Conservation (phyloP, 768 basidiomycete genomes). For the Pisolithus albus region DNA sequence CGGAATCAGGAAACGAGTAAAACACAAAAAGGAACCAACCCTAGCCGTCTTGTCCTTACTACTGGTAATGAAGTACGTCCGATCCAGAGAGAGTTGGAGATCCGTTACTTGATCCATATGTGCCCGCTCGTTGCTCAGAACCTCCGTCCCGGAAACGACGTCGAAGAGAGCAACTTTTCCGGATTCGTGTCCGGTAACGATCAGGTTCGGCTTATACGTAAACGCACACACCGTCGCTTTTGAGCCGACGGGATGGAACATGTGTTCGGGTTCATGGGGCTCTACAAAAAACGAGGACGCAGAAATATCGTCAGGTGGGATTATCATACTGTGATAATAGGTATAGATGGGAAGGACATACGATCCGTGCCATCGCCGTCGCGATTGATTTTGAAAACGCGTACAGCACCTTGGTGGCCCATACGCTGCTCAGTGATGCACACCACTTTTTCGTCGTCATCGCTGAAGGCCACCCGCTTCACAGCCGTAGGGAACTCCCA, state of each 20-base stretch:
- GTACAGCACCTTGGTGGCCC: conserved; percentile 86
- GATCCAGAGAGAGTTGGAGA: conserved; percentile 82
- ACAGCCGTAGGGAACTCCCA: conserved; percentile 99
- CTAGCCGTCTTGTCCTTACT: conserved; percentile 96
- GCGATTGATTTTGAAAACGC: conserved; percentile 82
- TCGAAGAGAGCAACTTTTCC: conserved; percentile 94
- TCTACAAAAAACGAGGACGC: conserved; percentile 39
- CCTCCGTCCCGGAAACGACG: conserved; percentile 78
- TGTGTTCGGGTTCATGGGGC: conserved; percentile 60
- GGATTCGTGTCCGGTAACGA: conserved; percentile 94
- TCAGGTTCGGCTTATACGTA: conserved; percentile 64
- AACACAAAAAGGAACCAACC: conserved; percentile 38
- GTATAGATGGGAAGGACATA: conserved; percentile 33
- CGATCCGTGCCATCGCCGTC: conserved; percentile 77
- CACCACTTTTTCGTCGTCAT: conserved; percentile 75
- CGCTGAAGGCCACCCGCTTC: conserved; percentile 90
- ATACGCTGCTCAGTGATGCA: conserved; percentile 97
- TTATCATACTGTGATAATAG: background rate
- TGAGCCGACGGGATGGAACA: conserved; percentile 86
- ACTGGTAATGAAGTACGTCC: conserved; percentile 92
- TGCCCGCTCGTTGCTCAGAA: conserved; percentile 76
- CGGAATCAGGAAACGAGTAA: background rate
- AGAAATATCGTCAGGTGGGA: background rate
- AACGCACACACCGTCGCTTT: conserved; percentile 98
- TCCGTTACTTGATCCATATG: conserved; percentile 87